Percentiles rank a stretch among this genome's conserved stretches.
Evolutionary conservation across 176 grass and related monocot species (phyloP).

Genomic region (Musa beccarii): DNA sequence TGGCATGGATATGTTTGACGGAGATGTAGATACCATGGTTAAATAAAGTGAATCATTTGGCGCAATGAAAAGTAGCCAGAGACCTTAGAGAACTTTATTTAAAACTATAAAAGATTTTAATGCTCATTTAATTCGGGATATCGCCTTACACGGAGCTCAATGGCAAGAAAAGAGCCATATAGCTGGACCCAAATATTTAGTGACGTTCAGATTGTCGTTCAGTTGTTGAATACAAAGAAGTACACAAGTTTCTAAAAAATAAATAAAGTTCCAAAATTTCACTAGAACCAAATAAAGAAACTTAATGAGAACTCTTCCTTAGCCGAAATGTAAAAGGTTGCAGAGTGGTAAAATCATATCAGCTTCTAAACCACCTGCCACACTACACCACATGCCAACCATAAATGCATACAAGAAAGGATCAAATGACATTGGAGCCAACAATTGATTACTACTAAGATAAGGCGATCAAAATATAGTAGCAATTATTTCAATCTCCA

Average conservation of each 20-base stretch:
- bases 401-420: not conserved
- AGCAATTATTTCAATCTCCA: not conserved
- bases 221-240: not conserved
- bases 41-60: not conserved
- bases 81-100: not conserved
- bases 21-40: not conserved
- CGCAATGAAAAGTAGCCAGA: not conserved
- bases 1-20: too few species aligned
- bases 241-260: not conserved
- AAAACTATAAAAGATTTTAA: not conserved
- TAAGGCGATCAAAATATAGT: too few species aligned
- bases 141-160: too few species aligned
- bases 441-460: too few species aligned
- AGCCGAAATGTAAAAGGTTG: too few species aligned
- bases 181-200: too few species aligned
- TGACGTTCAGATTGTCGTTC: too few species aligned
- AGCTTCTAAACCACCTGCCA: not conserved
- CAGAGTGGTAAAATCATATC: not conserved
- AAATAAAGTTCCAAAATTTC: not conserved
- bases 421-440: not conserved
- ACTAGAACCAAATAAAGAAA: not conserved
- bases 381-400: not conserved
- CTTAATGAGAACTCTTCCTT: not conserved
- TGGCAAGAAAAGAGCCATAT: too few species aligned
- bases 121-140: not conserved